Conservation (phyloP, 192 early-diverging fungal species). For the Chytriomyces sp. region DNA sequence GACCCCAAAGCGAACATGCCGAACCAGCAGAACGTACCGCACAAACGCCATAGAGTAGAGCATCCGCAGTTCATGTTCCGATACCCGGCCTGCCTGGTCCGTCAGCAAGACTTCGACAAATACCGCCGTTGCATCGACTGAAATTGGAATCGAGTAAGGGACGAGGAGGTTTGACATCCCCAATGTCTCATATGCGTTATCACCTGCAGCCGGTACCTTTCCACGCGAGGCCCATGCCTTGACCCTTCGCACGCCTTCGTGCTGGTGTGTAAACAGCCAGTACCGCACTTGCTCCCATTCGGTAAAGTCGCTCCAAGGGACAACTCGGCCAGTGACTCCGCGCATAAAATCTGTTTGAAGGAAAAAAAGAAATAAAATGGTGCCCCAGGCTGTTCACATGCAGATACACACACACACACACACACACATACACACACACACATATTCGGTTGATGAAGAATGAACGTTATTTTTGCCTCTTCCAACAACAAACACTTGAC, state of each 20-base stretch:
- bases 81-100: constrained; percentile 47
- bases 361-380: neutral
- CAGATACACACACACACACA: no score
- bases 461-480: no score
- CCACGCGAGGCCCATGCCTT: constrained; percentile 74
- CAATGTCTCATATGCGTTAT: no score
- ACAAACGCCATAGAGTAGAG: constrained; percentile 60
- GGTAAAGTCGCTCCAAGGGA: constrained; percentile 64
- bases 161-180: neutral
- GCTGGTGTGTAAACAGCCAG: constrained; percentile 54
- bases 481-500: no score
- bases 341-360: neutral
- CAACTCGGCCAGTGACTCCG: constrained; percentile 46
- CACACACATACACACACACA: no score
- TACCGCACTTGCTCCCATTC: constrained; percentile 66
- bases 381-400: no score
- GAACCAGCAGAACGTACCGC: constrained; percentile 28
- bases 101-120: constrained; percentile 66
- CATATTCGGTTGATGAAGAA: no score
- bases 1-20: neutral
- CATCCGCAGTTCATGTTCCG: constrained; percentile 58
- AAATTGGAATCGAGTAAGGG: constrained; percentile 46
- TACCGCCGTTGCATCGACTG: constrained; percentile 67
- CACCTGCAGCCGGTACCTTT: constrained; percentile 46
- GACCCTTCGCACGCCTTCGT: constrained; percentile 53